phyloP scores from a whole-genome alignment of 106 monocot species.

The Agapanthus africanus region DNA sequence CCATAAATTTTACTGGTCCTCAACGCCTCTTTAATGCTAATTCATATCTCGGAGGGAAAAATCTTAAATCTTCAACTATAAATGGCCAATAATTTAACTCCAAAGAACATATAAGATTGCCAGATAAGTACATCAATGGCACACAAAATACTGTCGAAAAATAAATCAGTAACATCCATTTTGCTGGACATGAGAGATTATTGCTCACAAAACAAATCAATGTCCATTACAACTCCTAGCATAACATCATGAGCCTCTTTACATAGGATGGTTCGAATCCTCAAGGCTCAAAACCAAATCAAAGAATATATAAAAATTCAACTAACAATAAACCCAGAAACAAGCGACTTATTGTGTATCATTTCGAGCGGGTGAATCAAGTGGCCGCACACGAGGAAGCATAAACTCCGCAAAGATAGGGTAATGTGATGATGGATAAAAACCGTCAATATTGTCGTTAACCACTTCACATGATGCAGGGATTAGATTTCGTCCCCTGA shows the following conservation, averaged over 20 bases:
- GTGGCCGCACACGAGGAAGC: slow-evolving; percentile 53
- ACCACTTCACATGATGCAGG: slow-evolving; percentile 86
- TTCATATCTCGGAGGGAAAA: no score
- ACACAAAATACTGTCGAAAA: no score
- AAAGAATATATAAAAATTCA: neutral
- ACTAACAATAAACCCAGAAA: neutral
- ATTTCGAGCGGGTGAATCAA: slow-evolving; percentile 24
- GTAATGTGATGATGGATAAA: slow-evolving; percentile 90
- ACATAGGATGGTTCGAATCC: no score
- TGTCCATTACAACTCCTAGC: neutral
- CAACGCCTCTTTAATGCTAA: no score
- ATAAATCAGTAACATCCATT: no score
- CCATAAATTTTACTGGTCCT: no score
- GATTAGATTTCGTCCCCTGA: slow-evolving; percentile 64
- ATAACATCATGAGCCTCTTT: neutral
- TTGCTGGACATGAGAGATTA: no score
- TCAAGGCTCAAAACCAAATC: neutral
- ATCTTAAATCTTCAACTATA: no score
- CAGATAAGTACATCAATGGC: no score
- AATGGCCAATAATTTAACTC: no score
- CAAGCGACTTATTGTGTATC: neutral
- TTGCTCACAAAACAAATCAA: neutral
- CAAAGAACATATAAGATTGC: no score
- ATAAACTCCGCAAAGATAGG: slow-evolving; percentile 72
- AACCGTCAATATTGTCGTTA: slow-evolving; percentile 81